These are phyloP conservation scores for Lodderomyces margitis DNA, from an alignment of 1,139 yeast species.

Conservation along the genomic window DNA sequence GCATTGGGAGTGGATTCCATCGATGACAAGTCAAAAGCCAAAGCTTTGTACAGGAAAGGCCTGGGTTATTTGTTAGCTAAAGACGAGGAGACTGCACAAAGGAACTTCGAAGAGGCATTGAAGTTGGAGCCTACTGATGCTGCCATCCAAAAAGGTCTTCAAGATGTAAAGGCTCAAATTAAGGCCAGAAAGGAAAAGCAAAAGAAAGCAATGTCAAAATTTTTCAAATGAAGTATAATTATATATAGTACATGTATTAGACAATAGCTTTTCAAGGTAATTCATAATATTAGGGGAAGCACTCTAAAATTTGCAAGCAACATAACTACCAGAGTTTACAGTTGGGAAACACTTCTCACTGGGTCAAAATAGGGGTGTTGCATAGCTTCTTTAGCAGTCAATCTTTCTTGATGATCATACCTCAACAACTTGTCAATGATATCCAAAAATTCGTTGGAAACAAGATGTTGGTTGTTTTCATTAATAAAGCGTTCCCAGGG, in stretches of 20 bases:
- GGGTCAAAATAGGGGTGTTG: slow-evolving; percentile 67
- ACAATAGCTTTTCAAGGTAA: no score
- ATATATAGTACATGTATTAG: not conserved
- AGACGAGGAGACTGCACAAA: slow-evolving; percentile 70
- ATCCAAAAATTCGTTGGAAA: slow-evolving; percentile 72
- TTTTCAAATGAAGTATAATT: slow-evolving; percentile 40
- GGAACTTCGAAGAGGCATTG: slow-evolving; percentile 65
- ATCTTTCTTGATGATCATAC: slow-evolving; percentile 92
- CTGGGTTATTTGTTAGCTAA: slow-evolving; percentile 63
- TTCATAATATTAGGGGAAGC: no score
- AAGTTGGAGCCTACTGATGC: slow-evolving; percentile 68
- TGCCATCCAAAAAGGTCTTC: slow-evolving; percentile 67
- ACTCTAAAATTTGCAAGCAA: no score
- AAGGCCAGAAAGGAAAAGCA: slow-evolving; percentile 64
- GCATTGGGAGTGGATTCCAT: slow-evolving; percentile 65
- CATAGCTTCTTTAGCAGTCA: slow-evolving; percentile 96
- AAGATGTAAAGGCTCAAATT: slow-evolving; percentile 54
- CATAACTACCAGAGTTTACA: not conserved
- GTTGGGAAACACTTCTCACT: slow-evolving; percentile 17
- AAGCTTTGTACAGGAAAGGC: slow-evolving; percentile 86
- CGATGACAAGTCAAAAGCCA: slow-evolving; percentile 70
- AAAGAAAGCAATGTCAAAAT: slow-evolving; percentile 81
- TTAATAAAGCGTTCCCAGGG: slow-evolving; percentile 88
- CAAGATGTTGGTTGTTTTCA: slow-evolving; percentile 67
- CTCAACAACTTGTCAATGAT: slow-evolving; percentile 78